These are phyloP conservation scores for Chamaenerion angustifolium DNA, from an alignment of 345 rosid species.

Conservation along the genomic window DNA sequence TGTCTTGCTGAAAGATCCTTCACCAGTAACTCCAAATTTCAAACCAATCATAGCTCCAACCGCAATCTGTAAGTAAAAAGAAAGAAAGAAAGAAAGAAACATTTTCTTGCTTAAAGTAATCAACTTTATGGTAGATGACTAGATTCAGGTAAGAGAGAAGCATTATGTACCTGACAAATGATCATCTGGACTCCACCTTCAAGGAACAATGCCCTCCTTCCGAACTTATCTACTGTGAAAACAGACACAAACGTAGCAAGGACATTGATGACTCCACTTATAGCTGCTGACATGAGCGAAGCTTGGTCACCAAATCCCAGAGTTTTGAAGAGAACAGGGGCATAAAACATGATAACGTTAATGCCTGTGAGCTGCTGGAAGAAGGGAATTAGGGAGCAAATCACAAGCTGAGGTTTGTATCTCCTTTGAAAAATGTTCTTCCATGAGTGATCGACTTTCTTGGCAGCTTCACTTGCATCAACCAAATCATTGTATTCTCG, in stretches of 20 bases:
- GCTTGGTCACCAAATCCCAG: conserved; percentile 53
- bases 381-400: conserved; percentile 39
- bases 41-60: too few species aligned
- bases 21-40: too few species aligned
- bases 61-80: too few species aligned
- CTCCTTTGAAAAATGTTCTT: conserved; percentile 32
- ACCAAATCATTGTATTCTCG: conserved; percentile 48
- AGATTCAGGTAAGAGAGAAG: background rate
- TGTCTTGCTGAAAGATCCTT: too few species aligned
- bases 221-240: conserved; percentile 37
- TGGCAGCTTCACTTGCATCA: conserved; percentile 46
- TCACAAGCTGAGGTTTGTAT: conserved; percentile 49
- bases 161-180: conserved; percentile 32
- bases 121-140: too few species aligned
- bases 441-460: conserved; percentile 45
- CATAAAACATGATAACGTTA: conserved; percentile 57
- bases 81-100: too few species aligned
- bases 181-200: conserved; percentile 69
- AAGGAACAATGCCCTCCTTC: conserved; percentile 45
- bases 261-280: conserved; percentile 42
- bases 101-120: too few species aligned
- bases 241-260: conserved; percentile 44
- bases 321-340: conserved; percentile 56
- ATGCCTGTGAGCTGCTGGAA: conserved; percentile 68
- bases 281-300: conserved; percentile 50